Evolutionary conservation across 169 alveolate species (phyloP), one percentile per base, ranked within the genome.

Genomic region (Cryptosporidium baileyi): DNA sequence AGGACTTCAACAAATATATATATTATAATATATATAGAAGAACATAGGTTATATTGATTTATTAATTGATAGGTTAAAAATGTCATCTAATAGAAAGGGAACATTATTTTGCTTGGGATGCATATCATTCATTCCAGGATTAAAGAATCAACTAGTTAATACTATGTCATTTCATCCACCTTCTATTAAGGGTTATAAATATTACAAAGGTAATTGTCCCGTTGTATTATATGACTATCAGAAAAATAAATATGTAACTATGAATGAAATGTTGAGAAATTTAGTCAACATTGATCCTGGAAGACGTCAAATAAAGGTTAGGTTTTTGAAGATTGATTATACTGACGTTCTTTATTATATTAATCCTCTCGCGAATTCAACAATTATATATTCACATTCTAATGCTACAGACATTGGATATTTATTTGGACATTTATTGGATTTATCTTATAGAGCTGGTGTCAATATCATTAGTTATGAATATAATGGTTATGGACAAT

Each of bases 361-460:
- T 5, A 62, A 89, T 36, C 67, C 60, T 22, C 61, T 74, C 15
- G 52, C 90, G 24, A 80, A 88, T 15, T 63, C 61, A 17, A 89
- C 91, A 30, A 63, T 91, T 11, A 88, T 91, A n/a, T 91, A 65
- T 62, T 80, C 92, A 40, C 94, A 91, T 82, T 91, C 93, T 36
- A 91, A 91, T 67, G 90, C 92, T 41, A 82, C 93, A 22, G 94
- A 91, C 47, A 62, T 91, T 19, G 94, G 94, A 2, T 52, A 79
- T 36, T 80, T 91, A 89, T 57, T 79, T 13, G 88, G 85, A 61
- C 80, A 82, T 40, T 57, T 81, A 15, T 28, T 82, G 3, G 92
- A 88, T 34, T 43, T 91, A 17, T 54, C 90, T 15, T 40, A 47
- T 26, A 63, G 89, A 34, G 81, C 85, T 2, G 43, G 49, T 15